Percentiles rank a stretch among this genome's conserved stretches.
Evolutionary conservation across 805 yeast species (phyloP).

Genomic region (Candida andamanensis): DNA sequence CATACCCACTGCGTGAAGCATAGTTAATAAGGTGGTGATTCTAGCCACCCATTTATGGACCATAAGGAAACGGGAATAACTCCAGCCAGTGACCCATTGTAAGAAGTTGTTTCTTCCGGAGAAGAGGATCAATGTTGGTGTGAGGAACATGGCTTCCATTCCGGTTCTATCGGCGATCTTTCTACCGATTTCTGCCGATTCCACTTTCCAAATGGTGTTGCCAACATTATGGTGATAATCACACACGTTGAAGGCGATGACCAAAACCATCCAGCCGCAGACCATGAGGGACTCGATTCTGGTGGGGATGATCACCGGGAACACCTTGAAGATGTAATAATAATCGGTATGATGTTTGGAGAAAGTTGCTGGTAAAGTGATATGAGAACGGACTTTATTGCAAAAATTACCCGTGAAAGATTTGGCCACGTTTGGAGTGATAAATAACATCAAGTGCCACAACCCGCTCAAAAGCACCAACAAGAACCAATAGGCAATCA

Average conservation of each 20-base stretch:
- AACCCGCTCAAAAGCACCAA: conserved; percentile 28
- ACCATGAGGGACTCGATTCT: conserved; percentile 47
- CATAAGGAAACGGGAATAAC: conserved; percentile 53
- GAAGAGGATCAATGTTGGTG: conserved; percentile 58
- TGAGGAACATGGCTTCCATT: conserved; percentile 43
- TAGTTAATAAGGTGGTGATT: conserved; percentile 40
- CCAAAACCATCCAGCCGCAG: conserved; percentile 31
- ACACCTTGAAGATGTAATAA: conserved; percentile 9
- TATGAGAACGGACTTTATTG: conserved; percentile 19
- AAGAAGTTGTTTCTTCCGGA: conserved; percentile 73
- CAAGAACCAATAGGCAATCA: conserved; percentile 27
- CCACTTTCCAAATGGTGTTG: conserved; percentile 21
- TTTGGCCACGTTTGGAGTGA: conserved; percentile 18
- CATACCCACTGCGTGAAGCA: conserved; percentile 57
- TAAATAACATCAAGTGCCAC: conserved; percentile 20
- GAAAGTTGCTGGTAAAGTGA: conserved; percentile 22
- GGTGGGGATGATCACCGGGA: conserved; percentile 41
- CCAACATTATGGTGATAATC: conserved; percentile 20
- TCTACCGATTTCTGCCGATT: conserved; percentile 28
- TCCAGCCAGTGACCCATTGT: conserved; percentile 56
- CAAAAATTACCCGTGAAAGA: conserved; percentile 24
- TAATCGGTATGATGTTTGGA: conserved; percentile 14
- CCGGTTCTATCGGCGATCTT: conserved; percentile 53
- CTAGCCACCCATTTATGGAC: conserved; percentile 68
- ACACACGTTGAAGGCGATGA: conserved; percentile 23